phyloP scores from a whole-genome alignment of 345 rosid species.

The thale cress (Arabidopsis thaliana) region DNA sequence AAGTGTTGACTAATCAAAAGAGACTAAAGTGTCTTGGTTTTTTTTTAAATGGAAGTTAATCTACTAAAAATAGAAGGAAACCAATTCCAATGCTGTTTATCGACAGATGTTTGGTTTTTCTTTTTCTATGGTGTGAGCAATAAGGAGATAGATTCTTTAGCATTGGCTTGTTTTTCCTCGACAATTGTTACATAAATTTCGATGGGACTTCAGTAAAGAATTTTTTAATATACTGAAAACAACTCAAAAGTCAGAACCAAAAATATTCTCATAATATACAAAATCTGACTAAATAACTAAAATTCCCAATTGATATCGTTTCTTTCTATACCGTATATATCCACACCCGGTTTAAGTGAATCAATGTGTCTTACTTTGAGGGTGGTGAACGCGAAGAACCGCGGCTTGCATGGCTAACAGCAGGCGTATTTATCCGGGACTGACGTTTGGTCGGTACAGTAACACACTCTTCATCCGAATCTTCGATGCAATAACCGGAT shows the following conservation, averaged over 20 bases:
- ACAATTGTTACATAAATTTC: background rate
- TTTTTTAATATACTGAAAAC: background rate
- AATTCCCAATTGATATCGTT: background rate
- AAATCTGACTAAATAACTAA: background rate
- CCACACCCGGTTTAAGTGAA: slow-evolving; percentile 17
- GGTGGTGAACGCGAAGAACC: slow-evolving; percentile 47
- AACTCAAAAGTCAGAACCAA: background rate
- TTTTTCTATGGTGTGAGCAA: background rate
- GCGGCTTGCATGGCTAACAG: slow-evolving; percentile 51
- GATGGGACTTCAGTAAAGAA: background rate
- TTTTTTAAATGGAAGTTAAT: background rate
- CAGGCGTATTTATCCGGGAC: slow-evolving; percentile 56
- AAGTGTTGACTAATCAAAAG: background rate
- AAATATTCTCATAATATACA: slow-evolving; percentile 15
- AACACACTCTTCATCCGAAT: slow-evolving; percentile 58
- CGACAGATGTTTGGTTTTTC: background rate
- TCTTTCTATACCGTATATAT: slow-evolving; percentile 37
- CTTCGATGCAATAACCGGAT: slow-evolving; percentile 24
- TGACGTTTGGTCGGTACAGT: slow-evolving; percentile 82
- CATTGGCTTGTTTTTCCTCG: background rate
- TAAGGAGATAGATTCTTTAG: background rate
- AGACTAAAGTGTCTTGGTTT: background rate
- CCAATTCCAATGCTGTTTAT: background rate
- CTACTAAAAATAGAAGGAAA: background rate
- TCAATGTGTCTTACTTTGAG: slow-evolving; percentile 23